Conservation (phyloP, 2,329 filamentous ascomycete genomes). For the Pleurostoma richardsiae region DNA sequence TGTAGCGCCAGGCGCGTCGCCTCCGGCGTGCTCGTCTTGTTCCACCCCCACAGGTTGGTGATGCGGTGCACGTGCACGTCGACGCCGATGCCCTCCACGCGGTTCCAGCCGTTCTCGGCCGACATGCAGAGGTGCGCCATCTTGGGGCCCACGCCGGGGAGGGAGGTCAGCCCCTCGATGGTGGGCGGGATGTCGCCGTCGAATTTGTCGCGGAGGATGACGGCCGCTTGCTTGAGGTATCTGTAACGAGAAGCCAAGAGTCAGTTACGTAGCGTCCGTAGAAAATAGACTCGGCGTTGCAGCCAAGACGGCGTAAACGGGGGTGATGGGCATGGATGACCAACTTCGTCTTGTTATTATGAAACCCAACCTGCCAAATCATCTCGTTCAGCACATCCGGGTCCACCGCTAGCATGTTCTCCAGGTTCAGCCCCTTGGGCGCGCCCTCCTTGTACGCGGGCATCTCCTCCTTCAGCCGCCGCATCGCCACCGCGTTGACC, state of each 20-base stretch:
- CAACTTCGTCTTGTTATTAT: conserved; percentile 88
- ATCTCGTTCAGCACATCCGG: conserved; percentile 63
- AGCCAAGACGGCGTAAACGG: no score
- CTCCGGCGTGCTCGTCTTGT: conserved; percentile 75
- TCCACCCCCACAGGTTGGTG: conserved; percentile 91
- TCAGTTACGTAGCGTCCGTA: neutral
- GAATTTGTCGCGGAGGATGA: conserved; percentile 66
- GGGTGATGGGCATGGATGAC: conserved; percentile 7
- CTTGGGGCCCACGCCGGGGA: conserved; percentile 89
- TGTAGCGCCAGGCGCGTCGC: conserved; percentile 73
- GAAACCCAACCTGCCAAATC: conserved; percentile 84
- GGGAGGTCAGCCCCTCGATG: conserved; percentile 66
- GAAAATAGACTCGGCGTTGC: no score
- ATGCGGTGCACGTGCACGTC: conserved; percentile 95
- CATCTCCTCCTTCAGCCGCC: conserved; percentile 69
- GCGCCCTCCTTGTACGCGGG: conserved; percentile 41
- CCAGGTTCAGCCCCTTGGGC: conserved; percentile 58
- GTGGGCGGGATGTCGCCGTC: conserved; percentile 74
- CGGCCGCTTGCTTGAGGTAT: conserved; percentile 68
- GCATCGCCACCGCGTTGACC: conserved; percentile 80
- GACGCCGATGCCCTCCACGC: conserved; percentile 75
- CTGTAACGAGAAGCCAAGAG: conserved; percentile 15
- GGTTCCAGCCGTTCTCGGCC: conserved; percentile 55
- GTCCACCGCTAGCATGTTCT: conserved; percentile 70
- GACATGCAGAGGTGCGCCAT: conserved; percentile 90